Evolutionary conservation across 257 asterid genomes (phyloP), one percentile per base, ranked within the genome.

Genomic region (Penstemon barbatus): DNA sequence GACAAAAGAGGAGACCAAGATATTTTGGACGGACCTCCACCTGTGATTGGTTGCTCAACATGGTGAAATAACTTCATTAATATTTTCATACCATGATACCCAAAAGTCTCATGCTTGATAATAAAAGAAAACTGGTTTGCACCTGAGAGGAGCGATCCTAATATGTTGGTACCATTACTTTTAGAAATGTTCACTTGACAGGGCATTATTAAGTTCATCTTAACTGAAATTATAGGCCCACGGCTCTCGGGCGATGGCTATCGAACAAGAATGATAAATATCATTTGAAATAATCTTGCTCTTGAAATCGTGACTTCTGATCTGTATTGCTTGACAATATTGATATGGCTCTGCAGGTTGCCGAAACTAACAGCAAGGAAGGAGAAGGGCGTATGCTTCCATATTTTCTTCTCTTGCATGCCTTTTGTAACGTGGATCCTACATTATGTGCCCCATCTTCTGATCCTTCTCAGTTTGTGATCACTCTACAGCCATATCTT

Each of bases 381-480:
- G 90, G 84, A 74, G 99, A 93, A 66, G 90, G 75, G 57, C 85
- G 51, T 15, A 91, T 91, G 97, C 95, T 89, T 75, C 99, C 97
- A 8, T 90, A 90, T 78, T 81, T 91, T 78, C 83, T 86, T 73
- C 95, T 94, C 74, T 75, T 94, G 77, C 99, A 94, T 76, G 88
- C 97, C 74, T 94, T 91, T 74, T 90, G 97, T 81, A 83, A 79
- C 33, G 97, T 91, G 62, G 97, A 94, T 76, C 97, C 97, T 70
- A 75, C 86, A 66, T 79, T 94, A 64, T 91, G 99, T 73, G 89
- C 93, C 57, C 99, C 99, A 64, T 84, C 96, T 72, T 87, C 99
- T 66, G 96, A 94, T 84, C 95, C 99, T 82, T 87, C 99, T 11
- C 95, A 89, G 80, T 94, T 94, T 87, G 84, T 91, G 71, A 85